phyloP scores from a whole-genome alignment of 2,329 filamentous ascomycete genomes.

The Fusarium longipes region DNA sequence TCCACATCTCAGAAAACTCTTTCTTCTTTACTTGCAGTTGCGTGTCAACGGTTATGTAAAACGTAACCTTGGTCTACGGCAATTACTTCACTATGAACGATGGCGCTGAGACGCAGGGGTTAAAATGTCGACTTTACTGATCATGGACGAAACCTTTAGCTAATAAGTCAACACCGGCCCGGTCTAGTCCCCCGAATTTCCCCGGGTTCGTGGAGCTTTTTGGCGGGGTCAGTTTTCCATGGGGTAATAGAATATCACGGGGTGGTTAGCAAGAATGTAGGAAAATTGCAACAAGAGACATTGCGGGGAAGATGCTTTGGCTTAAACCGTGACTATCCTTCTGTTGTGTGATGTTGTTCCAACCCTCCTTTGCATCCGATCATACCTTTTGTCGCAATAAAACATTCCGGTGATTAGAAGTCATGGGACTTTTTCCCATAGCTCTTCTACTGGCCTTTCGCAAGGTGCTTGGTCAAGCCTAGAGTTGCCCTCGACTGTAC shows the following conservation, averaged over 20 bases:
- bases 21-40: background rate
- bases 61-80: constrained; percentile 10
- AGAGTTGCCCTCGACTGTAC: too few relatives aligned
- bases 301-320: background rate
- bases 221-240: constrained; percentile 36
- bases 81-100: background rate
- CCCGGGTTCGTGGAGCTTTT: constrained; percentile 26
- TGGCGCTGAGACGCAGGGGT: constrained; percentile 12
- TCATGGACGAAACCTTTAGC: constrained; percentile 30
- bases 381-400: background rate
- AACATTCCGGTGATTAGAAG: background rate
- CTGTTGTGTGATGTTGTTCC: background rate
- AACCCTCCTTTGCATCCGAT: background rate
- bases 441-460: too few relatives aligned
- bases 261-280: constrained; percentile 5
- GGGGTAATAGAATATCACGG: constrained; percentile 30
- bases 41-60: constrained; percentile 28
- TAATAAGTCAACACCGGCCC: constrained; percentile 26
- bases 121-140: constrained; percentile 7
- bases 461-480: too few relatives aligned
- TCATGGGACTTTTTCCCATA: too few relatives aligned
- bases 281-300: background rate
- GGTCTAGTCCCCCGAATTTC: constrained; percentile 32
- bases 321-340: constrained; percentile 1
- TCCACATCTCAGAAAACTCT: background rate